A percentile compares a stretch with the other conserved stretches of the same genome.
These are phyloP conservation scores for Sporothrix mexicana DNA, from an alignment of 2,329 filamentous ascomycete genomes.

Conservation along the genomic window DNA sequence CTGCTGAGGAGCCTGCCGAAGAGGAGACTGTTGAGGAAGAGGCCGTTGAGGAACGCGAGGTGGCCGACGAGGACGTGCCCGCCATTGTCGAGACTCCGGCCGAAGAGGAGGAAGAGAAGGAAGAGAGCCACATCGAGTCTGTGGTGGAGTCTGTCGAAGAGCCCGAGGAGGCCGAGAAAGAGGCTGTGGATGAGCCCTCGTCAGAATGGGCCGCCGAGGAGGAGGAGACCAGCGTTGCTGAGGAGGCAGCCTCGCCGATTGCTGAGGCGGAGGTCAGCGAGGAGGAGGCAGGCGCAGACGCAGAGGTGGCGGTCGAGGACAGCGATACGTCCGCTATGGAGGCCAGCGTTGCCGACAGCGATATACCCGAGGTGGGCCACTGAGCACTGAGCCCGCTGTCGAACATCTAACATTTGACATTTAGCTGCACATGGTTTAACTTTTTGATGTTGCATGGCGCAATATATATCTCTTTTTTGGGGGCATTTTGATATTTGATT, in stretches of 20 bases:
- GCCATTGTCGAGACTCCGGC: neutral
- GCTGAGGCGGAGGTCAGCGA: neutral
- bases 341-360: neutral
- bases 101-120: neutral
- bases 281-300: neutral
- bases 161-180: neutral
- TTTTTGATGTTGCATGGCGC: neutral
- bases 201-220: neutral
- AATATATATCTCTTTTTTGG: conserved; percentile 6
- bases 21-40: neutral
- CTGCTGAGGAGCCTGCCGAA: neutral
- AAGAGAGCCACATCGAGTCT: neutral
- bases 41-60: neutral
- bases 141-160: neutral
- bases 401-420: neutral
- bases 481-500: neutral
- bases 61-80: neutral
- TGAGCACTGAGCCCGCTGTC: neutral
- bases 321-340: conserved; percentile 2
- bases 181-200: neutral
- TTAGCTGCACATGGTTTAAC: neutral
- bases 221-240: neutral
- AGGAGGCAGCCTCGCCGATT: neutral
- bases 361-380: conserved; percentile 6
- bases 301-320: neutral